These are phyloP conservation scores for Suillus ampliporus DNA, from an alignment of 768 basidiomycete genomes.

Conservation along the genomic window DNA sequence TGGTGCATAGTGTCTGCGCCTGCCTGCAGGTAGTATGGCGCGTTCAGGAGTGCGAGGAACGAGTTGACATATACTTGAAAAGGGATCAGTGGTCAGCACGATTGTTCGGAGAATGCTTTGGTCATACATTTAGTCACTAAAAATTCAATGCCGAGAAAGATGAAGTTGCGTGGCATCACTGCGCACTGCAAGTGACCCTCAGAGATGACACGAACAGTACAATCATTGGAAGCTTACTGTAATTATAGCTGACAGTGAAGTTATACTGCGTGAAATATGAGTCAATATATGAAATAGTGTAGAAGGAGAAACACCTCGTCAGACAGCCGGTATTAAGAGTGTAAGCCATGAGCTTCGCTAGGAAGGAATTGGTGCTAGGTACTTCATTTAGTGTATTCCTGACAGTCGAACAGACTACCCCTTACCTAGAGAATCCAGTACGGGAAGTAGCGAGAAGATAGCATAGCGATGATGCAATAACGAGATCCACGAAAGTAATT, in stretches of 20 bases:
- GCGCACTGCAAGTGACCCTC: not conserved
- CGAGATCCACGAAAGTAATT: not conserved
- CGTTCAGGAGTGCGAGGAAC: not conserved
- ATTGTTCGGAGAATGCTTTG: not conserved
- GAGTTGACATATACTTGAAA: slow-evolving; percentile 3
- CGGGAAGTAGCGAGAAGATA: not conserved
- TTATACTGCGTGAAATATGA: not conserved
- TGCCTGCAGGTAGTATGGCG: not conserved
- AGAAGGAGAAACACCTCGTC: not conserved
- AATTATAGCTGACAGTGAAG: not conserved
- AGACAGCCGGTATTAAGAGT: not conserved
- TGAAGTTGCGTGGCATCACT: not conserved
- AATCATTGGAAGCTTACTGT: not conserved
- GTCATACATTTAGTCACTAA: not conserved
- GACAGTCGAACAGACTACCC: not conserved
- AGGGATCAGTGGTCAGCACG: not conserved
- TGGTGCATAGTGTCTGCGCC: not conserved
- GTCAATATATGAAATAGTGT: not conserved
- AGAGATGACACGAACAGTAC: not conserved
- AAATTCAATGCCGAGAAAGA: not conserved
- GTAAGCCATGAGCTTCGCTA: not conserved
- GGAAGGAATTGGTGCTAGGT: not conserved
- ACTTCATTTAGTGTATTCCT: not conserved
- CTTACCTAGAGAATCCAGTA: not conserved
- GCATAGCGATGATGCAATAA: not conserved